A percentile compares a stretch with the other conserved stretches of the same genome.
Conservation (phyloP, 2,329 filamentous ascomycete species). For the Fusarium sp. region DNA sequence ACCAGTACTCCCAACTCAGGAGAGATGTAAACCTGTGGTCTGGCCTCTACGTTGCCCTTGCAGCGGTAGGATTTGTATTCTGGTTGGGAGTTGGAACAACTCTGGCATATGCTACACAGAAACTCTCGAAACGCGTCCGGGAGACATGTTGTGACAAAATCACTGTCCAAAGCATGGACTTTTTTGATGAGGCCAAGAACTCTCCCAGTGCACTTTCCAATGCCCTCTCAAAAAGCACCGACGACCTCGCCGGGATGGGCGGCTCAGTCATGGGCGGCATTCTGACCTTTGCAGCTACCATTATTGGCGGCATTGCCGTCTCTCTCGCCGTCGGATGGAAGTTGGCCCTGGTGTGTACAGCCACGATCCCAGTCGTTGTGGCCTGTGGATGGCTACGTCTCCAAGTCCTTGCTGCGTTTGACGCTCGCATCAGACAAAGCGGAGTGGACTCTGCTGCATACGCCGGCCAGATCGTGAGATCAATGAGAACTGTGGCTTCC, state of each 20-base stretch:
- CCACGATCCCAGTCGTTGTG: not conserved
- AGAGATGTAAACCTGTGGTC: not conserved
- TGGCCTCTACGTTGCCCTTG: not conserved
- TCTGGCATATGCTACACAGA: not conserved
- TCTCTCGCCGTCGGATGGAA: slow-evolving; percentile 52
- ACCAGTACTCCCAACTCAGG: not conserved
- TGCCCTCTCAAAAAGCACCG: slow-evolving; percentile 43
- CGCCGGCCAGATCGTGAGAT: not conserved
- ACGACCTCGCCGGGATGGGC: slow-evolving; percentile 49
- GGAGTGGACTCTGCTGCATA: slow-evolving; percentile 4
- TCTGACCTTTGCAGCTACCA: slow-evolving; percentile 35
- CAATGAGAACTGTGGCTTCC: slow-evolving; percentile 2
- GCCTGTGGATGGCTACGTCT: slow-evolving; percentile 47
- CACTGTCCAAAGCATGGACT: not conserved
- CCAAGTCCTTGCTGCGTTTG: slow-evolving; percentile 46
- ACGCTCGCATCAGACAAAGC: slow-evolving; percentile 2
- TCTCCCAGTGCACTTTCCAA: slow-evolving; percentile 1
- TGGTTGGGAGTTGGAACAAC: slow-evolving; percentile 1
- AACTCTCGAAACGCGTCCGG: slow-evolving; percentile 1
- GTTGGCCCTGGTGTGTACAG: slow-evolving; percentile 47
- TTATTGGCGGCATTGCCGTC: slow-evolving; percentile 46
- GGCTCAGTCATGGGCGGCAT: slow-evolving; percentile 45
- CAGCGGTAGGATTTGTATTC: not conserved
- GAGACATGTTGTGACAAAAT: not conserved
- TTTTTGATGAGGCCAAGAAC: slow-evolving; percentile 2